Evolutionary conservation across 2,329 filamentous ascomycete genomes (phyloP), one percentile per base, ranked within the genome.

Genomic region (Sporothrix dimorphospora): DNA sequence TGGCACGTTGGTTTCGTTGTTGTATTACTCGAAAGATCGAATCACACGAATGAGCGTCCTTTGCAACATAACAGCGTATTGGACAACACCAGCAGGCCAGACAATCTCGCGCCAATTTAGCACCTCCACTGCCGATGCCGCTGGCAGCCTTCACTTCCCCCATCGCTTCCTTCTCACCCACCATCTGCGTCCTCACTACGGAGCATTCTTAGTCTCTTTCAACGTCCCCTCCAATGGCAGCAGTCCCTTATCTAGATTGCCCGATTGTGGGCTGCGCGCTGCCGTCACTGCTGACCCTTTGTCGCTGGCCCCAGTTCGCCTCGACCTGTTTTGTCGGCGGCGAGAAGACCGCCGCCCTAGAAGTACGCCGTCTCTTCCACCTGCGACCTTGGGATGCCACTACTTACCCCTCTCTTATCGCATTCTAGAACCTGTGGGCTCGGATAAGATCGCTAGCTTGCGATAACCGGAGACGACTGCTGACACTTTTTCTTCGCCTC

Each of bases 381-480:
- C 30, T 61, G 34, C 57, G 19, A 61, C 16, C 34, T 16, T n/a
- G 57, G 57, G 34, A 57, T 57, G 4, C 24, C 1, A 21, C 30
- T 16, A 30, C 40, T n/a, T 3, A 49, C 61, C 21, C 40, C 61
- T 14, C 57, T 49, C 61, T 66, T 66, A 66, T 66, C 42, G 42
- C 8, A 40, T 45, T 65, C 61, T n/a, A 47, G 61, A 66, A 16
- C 8, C 42, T 34, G 16, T 3, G 3, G 34, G 6, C 34, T 4
- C 40, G 61, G 42, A 47, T 66, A 66, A 66, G 40, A 49, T 45
- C 5, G 59, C 40, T n/a, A 27, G 21, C 38, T 21, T 30, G 61
- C 61, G 61, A 47, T 66, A 66, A 66, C 40, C 61, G 61, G 61
- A 66, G 61, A 24, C 59, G 59, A 65, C 59, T 65, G 40, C 61